Evolutionary conservation across 805 yeast species (phyloP).

Genomic region (Zygosaccharomyces kombuchaensis): DNA sequence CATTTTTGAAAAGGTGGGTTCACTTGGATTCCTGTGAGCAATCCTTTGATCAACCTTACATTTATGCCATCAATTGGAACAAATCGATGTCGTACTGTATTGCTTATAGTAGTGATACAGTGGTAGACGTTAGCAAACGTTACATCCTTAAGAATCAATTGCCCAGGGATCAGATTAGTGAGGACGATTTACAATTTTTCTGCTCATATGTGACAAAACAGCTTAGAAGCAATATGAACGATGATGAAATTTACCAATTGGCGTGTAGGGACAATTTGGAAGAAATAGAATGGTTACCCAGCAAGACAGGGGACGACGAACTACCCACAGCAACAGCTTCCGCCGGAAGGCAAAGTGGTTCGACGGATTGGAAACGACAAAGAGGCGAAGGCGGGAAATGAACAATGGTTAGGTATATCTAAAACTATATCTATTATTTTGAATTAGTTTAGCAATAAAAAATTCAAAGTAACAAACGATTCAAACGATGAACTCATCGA

Average conservation of each 20-base stretch:
- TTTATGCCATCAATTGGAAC: conserved; percentile 86
- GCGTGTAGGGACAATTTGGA: conserved; percentile 35
- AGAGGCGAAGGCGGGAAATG: conserved; percentile 72
- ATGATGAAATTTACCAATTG: conserved; percentile 37
- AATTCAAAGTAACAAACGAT: conserved; percentile 63
- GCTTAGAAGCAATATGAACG: conserved; percentile 31
- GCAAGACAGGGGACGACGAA: neutral
- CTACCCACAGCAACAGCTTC: conserved; percentile 9
- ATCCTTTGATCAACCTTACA: conserved; percentile 72
- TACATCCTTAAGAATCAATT: conserved; percentile 50
- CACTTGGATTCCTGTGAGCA: conserved; percentile 89
- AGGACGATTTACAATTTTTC: conserved; percentile 36
- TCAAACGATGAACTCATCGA: conserved; percentile 32
- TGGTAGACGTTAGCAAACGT: conserved; percentile 63
- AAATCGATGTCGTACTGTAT: conserved; percentile 86
- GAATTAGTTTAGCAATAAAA: conserved; percentile 41
- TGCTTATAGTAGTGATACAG: conserved; percentile 59
- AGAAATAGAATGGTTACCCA: conserved; percentile 27
- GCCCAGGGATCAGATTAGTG: conserved; percentile 45
- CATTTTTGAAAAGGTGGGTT: conserved; percentile 61
- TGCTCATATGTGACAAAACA: conserved; percentile 38
- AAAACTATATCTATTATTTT: conserved; percentile 5
- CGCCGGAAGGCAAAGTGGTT: conserved; percentile 64
- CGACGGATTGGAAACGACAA: conserved; percentile 64
- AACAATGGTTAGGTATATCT: neutral